Conservation (phyloP, 305 asterid species). For the Solanum aculeatissimum region DNA sequence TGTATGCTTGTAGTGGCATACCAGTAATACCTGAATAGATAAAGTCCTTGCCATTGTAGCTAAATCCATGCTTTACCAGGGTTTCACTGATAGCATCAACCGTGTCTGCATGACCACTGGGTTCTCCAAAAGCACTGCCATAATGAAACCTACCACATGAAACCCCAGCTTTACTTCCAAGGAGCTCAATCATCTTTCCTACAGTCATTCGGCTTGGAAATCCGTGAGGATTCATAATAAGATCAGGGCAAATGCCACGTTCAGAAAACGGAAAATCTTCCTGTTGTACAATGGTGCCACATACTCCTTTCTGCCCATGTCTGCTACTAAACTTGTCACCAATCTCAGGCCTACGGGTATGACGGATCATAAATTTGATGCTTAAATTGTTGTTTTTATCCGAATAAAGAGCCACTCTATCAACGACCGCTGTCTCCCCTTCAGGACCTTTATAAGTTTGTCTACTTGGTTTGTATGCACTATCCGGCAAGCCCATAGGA, state of each 20-base stretch:
- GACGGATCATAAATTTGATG: conserved; percentile 81
- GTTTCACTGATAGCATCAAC: conserved; percentile 94
- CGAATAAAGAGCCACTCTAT: conserved; percentile 67
- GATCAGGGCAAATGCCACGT: conserved; percentile 97
- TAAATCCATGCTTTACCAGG: conserved; percentile 84
- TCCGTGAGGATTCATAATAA: conserved; percentile 99
- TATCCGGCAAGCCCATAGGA: conserved; percentile 31
- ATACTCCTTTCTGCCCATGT: conserved; percentile 98
- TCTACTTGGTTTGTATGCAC: conserved; percentile 49
- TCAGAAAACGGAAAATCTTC: conserved; percentile 97
- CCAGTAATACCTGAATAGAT: conserved; percentile 92
- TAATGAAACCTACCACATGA: conserved; percentile 93
- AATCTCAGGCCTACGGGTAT: conserved; percentile 99
- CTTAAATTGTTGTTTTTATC: conserved; percentile 53
- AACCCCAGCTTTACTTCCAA: conserved; percentile 98
- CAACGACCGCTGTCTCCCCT: conserved; percentile 80
- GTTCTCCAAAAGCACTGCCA: conserved; percentile 98
- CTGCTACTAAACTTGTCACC: conserved; percentile 99
- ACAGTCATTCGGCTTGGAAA: conserved; percentile 99
- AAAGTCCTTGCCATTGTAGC: conserved; percentile 91
- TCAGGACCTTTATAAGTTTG: conserved; percentile 66
- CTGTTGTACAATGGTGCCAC: conserved; percentile 92
- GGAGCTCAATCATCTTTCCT: conserved; percentile 97
- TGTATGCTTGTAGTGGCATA: conserved; percentile 86
- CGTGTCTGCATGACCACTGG: conserved; percentile 95